Evolutionary conservation across 345 rosid species (phyloP).

Genomic region (Mallotus nudiflorus): DNA sequence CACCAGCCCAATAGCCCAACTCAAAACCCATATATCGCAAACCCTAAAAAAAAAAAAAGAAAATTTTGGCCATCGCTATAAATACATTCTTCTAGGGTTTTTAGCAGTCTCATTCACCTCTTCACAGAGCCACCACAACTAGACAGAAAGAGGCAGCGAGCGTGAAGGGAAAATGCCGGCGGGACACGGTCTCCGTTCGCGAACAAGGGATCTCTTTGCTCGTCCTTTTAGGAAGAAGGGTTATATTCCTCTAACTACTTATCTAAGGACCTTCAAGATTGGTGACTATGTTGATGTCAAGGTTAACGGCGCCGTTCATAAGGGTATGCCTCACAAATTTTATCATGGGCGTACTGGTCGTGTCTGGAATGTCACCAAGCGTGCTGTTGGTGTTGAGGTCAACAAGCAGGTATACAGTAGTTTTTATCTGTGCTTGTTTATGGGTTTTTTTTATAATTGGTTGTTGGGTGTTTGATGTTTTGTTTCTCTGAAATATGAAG

Average conservation of each 20-base stretch:
- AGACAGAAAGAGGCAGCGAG: background rate
- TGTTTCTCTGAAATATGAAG: too few relatives aligned
- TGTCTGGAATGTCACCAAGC: conserved; percentile 81
- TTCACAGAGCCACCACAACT: background rate
- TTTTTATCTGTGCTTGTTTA: too few relatives aligned
- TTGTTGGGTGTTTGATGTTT: too few relatives aligned
- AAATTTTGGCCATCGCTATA: background rate
- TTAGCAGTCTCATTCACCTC: too few relatives aligned
- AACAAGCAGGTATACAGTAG: conserved; percentile 59
- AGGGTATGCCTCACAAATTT: conserved; percentile 87
- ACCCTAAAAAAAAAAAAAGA: background rate
- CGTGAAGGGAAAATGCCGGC: conserved; percentile 51
- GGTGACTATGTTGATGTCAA: conserved; percentile 68
- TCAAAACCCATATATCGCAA: too few relatives aligned
- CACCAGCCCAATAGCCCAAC: background rate
- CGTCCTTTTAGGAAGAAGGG: conserved; percentile 83
- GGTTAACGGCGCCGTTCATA: conserved; percentile 77
- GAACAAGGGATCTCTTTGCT: conserved; percentile 66
- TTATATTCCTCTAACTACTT: conserved; percentile 64
- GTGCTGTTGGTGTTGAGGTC: conserved; percentile 74
- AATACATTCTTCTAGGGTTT: background rate
- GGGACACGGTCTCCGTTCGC: conserved; percentile 63
- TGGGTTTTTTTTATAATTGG: too few relatives aligned
- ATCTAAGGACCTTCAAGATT: conserved; percentile 62
- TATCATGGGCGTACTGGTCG: conserved; percentile 83